Conservation (phyloP, 2,329 filamentous ascomycete genomes). For the Truncatella angustata region DNA sequence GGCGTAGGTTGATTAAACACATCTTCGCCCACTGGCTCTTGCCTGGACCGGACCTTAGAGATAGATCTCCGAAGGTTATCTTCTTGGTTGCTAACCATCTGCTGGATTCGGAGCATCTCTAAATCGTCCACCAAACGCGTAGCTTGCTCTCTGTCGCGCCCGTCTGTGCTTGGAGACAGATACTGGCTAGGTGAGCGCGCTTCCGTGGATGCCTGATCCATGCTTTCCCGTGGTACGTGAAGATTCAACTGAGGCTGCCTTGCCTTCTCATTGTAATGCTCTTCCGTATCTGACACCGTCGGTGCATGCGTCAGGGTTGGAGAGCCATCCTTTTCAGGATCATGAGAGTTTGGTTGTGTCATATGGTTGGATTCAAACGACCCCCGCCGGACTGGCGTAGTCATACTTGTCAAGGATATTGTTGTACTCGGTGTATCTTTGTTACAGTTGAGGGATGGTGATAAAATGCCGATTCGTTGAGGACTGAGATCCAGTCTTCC, state of each 20-base stretch:
- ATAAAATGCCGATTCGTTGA: background rate
- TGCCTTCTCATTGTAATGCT: constrained; percentile 8
- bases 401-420: background rate
- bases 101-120: constrained; percentile 29
- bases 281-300: constrained; percentile 21
- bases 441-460: background rate
- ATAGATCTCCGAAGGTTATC: constrained; percentile 17
- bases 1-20: constrained; percentile 26
- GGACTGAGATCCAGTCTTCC: no score
- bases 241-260: background rate
- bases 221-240: constrained; percentile 6
- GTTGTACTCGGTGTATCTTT: background rate
- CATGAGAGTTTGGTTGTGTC: background rate
- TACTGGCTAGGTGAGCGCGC: constrained; percentile 8
- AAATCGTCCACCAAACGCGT: constrained; percentile 28
- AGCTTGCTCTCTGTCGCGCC: constrained; percentile 23
- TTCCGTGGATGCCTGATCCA: constrained; percentile 1
- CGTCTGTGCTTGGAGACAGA: constrained; percentile 16
- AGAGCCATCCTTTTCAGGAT: constrained; percentile 13
- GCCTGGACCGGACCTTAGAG: constrained; percentile 18
- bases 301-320: constrained; percentile 20
- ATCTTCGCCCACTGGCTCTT: constrained; percentile 18
- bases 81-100: constrained; percentile 20
- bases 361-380: background rate
- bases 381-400: background rate